Evolutionary conservation across 306 rosid genomes (phyloP).

Genomic region (Quercus ilex): DNA sequence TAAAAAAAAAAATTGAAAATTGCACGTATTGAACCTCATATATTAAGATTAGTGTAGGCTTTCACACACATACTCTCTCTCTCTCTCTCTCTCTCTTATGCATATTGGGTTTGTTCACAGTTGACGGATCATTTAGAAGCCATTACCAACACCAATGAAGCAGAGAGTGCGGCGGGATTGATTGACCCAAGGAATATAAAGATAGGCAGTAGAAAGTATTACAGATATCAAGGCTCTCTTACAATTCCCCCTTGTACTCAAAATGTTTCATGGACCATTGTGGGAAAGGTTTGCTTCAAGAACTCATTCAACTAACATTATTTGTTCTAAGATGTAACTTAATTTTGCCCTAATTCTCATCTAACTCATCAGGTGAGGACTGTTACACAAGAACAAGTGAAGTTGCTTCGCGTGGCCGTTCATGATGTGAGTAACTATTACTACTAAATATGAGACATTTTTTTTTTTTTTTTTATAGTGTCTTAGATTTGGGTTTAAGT

Average conservation of each 20-base stretch:
- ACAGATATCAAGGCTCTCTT: constrained; percentile 70
- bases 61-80: too few relatives aligned
- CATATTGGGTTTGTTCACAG: constrained; percentile 14
- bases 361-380: constrained; percentile 38
- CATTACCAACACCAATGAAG: constrained; percentile 10
- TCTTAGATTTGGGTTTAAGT: too few relatives aligned
- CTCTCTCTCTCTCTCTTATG: background rate
- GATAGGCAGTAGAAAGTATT: constrained; percentile 29
- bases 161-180: constrained; percentile 26
- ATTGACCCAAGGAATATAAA: constrained; percentile 39
- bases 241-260: constrained; percentile 72
- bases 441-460: too few relatives aligned
- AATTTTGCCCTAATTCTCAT: background rate
- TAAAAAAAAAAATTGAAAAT: too few relatives aligned
- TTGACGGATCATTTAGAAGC: constrained; percentile 25
- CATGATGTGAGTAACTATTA: constrained; percentile 68
- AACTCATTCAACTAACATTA: background rate
- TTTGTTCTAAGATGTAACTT: background rate
- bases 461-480: too few relatives aligned
- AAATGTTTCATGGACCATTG: constrained; percentile 60
- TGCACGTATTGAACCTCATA: too few relatives aligned
- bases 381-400: constrained; percentile 48
- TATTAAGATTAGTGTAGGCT: background rate
- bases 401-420: constrained; percentile 54
- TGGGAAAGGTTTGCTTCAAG: constrained; percentile 19